Base-by-base conservation (phyloP, 768 basidiomycete species). In the Sporobolomyces phaffii region DNA sequence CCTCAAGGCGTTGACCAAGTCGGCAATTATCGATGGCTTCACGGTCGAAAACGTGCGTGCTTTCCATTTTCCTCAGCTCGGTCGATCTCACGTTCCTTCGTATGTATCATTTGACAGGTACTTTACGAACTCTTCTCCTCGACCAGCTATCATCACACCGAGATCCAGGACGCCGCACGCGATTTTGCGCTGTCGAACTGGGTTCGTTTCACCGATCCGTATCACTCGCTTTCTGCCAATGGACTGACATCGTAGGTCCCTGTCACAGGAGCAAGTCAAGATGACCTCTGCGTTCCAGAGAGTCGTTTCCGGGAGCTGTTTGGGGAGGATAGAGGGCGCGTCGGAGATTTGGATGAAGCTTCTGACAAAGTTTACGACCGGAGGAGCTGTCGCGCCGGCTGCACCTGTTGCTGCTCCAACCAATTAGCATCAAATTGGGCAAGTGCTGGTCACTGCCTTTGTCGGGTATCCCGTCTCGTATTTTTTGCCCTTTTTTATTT, bases 81-180 rank as follows among this genome's bases (percentile, higher is more conserved):
- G 22, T 33, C 48, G 18, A 17, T 14, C 22, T 50, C 5, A 14
- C 40, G 7, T 38, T 31, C 20, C 34, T 22, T 20, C 20, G 2
- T 26, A 14, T 38, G 11, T 34, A 8, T 29, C 38, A 5, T 36
- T 31, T 45, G 5, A 5, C 40, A 62, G 61, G 24, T 53, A 10
- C 51, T 62, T 15, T 62, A 62, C 34, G 61, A 62, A 51, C 61
- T 62, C 61, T 24, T 44, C 28, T 62, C 61, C n/a, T 45, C 51
- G 5, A 47, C 54, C 51, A 20, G 22, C 22, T 53, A 36, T 34
- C 41, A 54, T 10, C 36, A 45, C 51, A 18, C 31, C 8, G 61
- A 62, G 50, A 47, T 62, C 3, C 61, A 53, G 24, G n/a, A 44
- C 3, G 51, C 51, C 3, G 51, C 61, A 7, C 29, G 53, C 13